These are phyloP conservation scores for Yarrowia sp. DNA, from an alignment of 805 yeast species.

Conservation along the genomic window DNA sequence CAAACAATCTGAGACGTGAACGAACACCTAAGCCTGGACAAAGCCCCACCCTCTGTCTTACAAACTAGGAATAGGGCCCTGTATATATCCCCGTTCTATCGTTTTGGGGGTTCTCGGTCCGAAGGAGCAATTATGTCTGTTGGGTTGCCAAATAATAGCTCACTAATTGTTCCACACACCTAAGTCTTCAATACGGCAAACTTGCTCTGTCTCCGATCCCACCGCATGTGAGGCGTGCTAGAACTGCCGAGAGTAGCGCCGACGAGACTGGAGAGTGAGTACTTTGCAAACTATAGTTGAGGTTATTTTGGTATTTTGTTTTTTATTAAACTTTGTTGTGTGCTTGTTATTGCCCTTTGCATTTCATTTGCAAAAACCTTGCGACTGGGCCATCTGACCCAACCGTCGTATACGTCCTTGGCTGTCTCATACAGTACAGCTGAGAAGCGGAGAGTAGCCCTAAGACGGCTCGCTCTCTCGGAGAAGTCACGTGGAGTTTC, in stretches of 20 bases:
- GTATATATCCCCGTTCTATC: too few species aligned
- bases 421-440: not conserved
- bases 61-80: too few species aligned
- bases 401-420: slow-evolving; percentile 12
- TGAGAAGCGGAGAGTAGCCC: not conserved
- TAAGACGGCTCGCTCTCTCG: not conserved
- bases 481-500: not conserved
- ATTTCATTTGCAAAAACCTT: slow-evolving; percentile 11
- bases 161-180: not conserved
- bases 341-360: not conserved
- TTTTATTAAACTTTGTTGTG: not conserved
- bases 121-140: too few species aligned
- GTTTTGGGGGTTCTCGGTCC: too few species aligned
- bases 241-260: not conserved
- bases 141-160: not conserved
- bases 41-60: too few species aligned
- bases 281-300: not conserved
- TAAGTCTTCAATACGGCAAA: not conserved
- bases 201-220: slow-evolving; percentile 20
- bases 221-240: not conserved
- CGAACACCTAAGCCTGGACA: too few species aligned
- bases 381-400: not conserved
- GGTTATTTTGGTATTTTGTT: not conserved
- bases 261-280: not conserved
- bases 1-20: not conserved